Evolutionary conservation across 1,139 yeast genomes (phyloP).

Genomic region (Yamadazyma sp.): DNA sequence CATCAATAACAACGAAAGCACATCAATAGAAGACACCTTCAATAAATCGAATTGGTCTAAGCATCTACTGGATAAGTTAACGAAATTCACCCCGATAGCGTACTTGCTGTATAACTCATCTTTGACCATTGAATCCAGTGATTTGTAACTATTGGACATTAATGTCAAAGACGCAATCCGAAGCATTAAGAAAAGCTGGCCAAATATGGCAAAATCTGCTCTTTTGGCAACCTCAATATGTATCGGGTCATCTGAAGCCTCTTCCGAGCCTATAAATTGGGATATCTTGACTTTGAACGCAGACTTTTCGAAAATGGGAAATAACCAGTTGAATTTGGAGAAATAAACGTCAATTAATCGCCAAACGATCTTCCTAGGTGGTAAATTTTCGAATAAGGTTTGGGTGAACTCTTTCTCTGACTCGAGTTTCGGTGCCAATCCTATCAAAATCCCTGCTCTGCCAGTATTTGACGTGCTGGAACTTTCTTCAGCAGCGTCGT

Average conservation of each 20-base stretch:
- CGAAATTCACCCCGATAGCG: conserved; percentile 27
- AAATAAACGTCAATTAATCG: conserved; percentile 45
- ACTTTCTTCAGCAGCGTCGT: neutral
- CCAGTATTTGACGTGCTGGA: neutral
- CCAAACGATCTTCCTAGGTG: conserved; percentile 46
- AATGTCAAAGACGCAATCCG: conserved; percentile 31
- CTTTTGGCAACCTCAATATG: conserved; percentile 24
- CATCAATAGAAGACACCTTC: conserved; percentile 40
- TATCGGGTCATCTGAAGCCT: conserved; percentile 13
- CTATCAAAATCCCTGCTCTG: neutral
- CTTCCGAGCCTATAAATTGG: conserved; percentile 25
- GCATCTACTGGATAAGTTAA: conserved; percentile 38
- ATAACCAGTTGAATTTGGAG: conserved; percentile 40
- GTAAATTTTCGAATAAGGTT: conserved; percentile 26
- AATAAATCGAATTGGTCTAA: conserved; percentile 37
- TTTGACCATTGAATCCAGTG: conserved; percentile 7
- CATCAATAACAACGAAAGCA: conserved; percentile 49
- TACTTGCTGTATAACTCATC: conserved; percentile 1
- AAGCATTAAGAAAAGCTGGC: conserved; percentile 27
- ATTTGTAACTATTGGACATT: conserved; percentile 23
- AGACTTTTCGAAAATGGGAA: conserved; percentile 49
- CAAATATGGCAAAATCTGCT: conserved; percentile 34
- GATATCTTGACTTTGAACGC: conserved; percentile 20
- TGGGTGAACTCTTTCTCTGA: neutral
- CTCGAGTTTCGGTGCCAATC: neutral